Base-by-base conservation (phyloP, 2,329 filamentous ascomycete genomes). In the Hymenoscyphus fructigenus region DNA sequence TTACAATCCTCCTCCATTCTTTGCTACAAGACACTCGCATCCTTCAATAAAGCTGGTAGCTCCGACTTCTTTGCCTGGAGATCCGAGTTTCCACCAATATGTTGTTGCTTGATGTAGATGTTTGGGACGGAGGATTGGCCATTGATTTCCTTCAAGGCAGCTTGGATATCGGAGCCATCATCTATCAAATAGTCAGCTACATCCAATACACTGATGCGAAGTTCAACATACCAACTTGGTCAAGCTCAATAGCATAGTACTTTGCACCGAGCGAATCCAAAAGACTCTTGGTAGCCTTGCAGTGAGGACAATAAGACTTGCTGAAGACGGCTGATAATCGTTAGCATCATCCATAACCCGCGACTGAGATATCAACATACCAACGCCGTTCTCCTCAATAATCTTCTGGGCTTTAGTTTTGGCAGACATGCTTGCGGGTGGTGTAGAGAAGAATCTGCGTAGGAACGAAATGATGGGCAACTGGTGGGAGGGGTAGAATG, bases 281-380 rank as follows among this genome's bases (percentile, higher is more conserved):
- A 60, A 92, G 83, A 64, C 83, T 75, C 88, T 98, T 98, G 72
- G 90, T 88, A 66, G 88, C 83, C 65, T 81, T 84, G 85, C 94
- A 98, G 86, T 96, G 96, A 14, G 93, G 93, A 86, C 95, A 99
- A 83, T 92, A 97, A 17, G 90, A 92, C 84, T 99, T 99, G 80
- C 90, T 93, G 85, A 99, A 99, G 77, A 99, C 91, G 74, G 95
- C 91, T 91, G 50, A 20, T 38, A 50, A 36, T 23, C 36, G 34
- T 68, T 68, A 69, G 64, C 56, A 57, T 9, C 17, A 61, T 20
- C 2, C 15, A 34, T 38, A 38, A 20, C 17, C 6, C 14, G 28
- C 12, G 9, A 36, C 29, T 20, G 3, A n/a, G n/a, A n/a, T n/a
- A n/a, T 29, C 14, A 26, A 81, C 88, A 63, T 83, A 92, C 90